A percentile compares a stretch with the other conserved stretches of the same genome.
Conservation (phyloP, 1,139 yeast species). For the Candida buenavistaensis region DNA sequence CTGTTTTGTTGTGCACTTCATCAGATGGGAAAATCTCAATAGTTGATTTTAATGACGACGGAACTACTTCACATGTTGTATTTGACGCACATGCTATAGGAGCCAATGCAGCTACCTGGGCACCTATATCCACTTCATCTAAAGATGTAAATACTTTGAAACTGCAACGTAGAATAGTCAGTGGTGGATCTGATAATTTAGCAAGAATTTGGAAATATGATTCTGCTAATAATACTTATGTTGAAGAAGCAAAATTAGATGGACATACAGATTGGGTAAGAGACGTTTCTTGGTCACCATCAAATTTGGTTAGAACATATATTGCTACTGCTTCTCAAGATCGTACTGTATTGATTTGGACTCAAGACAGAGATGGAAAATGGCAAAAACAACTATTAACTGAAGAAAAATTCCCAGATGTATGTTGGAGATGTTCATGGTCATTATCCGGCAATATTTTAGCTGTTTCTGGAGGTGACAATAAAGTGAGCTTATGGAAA, state of each 20-base stretch:
- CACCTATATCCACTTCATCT: constrained; percentile 56
- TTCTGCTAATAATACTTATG: constrained; percentile 55
- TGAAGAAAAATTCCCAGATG: constrained; percentile 88
- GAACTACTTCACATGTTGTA: constrained; percentile 65
- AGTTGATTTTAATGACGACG: constrained; percentile 89
- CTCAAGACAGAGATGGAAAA: constrained; percentile 61
- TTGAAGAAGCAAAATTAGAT: constrained; percentile 72
- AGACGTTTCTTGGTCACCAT: constrained; percentile 98
- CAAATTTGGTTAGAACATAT: constrained; percentile 80
- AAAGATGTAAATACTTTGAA: constrained; percentile 33
- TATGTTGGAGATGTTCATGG: constrained; percentile 99
- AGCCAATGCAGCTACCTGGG: constrained; percentile 95
- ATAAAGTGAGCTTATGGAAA: constrained; percentile 94
- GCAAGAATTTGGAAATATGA: constrained; percentile 89
- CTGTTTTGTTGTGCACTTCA: constrained; percentile 84
- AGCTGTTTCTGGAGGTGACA: constrained; percentile 96
- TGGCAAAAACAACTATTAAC: constrained; percentile 84
- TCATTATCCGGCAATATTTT: constrained; percentile 91
- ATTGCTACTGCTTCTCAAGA: constrained; percentile 99
- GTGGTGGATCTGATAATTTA: constrained; percentile 94
- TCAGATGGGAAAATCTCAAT: constrained; percentile 92
- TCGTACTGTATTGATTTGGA: constrained; percentile 92
- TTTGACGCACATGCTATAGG: constrained; percentile 91
- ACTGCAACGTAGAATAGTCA: constrained; percentile 64
- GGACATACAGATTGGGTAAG: constrained; percentile 99